Conservation (phyloP, 139 green algal genomes). For the Penium margaritaceum region DNA sequence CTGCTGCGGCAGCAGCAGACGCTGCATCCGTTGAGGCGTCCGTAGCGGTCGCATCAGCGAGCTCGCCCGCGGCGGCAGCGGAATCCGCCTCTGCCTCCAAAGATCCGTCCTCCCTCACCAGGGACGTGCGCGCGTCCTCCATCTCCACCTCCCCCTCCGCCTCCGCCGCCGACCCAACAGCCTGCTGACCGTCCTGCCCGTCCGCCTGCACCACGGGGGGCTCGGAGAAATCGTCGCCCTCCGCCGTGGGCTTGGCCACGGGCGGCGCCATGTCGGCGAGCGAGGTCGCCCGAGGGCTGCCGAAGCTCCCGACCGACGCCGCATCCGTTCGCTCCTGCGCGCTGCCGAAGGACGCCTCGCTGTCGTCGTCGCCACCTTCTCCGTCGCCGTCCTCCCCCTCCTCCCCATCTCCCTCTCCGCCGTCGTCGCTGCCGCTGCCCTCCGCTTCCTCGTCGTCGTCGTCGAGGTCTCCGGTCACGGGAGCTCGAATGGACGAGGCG, state of each 20-base stretch:
- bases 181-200: slow-evolving; percentile 18
- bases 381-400: not conserved
- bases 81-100: not conserved
- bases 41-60: not conserved
- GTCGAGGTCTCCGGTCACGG: too few relatives aligned
- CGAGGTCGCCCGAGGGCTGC: not conserved
- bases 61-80: not conserved
- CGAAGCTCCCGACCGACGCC: not conserved
- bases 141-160: slow-evolving; percentile 23
- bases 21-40: not conserved
- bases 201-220: slow-evolving; percentile 18
- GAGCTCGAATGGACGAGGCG: too few relatives aligned
- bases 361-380: slow-evolving; percentile 4
- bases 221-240: not conserved
- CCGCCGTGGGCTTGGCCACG: slow-evolving; percentile 18
- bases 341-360: slow-evolving; percentile 9
- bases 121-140: slow-evolving; percentile 9
- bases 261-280: not conserved
- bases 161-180: slow-evolving; percentile 20
- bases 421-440: too few relatives aligned
- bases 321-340: not conserved
- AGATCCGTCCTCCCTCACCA: not conserved
- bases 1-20: not conserved
- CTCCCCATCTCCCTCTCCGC: too few relatives aligned
- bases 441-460: too few relatives aligned